Evolutionary conservation across 495 filamentous ascomycete species (phyloP), one percentile per base, ranked within the genome.

Genomic region (Talaromyces adpressus): DNA sequence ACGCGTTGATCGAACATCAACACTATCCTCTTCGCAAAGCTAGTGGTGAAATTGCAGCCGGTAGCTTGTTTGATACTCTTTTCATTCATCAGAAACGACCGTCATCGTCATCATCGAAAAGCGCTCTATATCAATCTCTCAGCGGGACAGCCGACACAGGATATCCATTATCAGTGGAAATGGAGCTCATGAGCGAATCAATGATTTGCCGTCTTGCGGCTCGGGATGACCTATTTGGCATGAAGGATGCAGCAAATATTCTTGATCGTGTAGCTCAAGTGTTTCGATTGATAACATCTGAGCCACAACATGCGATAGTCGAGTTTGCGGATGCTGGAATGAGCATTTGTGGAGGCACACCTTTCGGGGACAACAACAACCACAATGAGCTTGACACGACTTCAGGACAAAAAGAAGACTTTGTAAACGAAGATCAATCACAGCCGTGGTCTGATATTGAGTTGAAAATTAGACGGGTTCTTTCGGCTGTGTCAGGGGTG

Each of bases 131-230:
- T 66, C 75, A 73, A 52, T 88, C 88, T 20, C 72, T 87, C 6
- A 77, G 82, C 30, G 84, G 87, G 11, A 69, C 68, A 11, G 84
- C 90, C 0, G 79, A 83, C 57, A 84, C 91, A 20, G 90, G 93
- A 63, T 93, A 91, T 67, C 89, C 89, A 0, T 71, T 93, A n/a
- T 91, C 89, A 64, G 81, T 89, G 2, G 91, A 95, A 72, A 84
- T 92, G 78, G 91, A 93, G 65, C 71, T 82, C 20, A 70, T 77
- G 3, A 83, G 72, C 12, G 70, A 79, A 25, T 66, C 71, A 1
- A 64, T 93, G 0, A 62, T 87, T 4, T 91, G 89, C 83, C 84
- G 87, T 20, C 79, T 82, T n/a, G 91, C 90, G 8, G 88, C 87
- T 64, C 85, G 89, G 63, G 81, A 79, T 5, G 71, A 70, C 14